Base-by-base conservation (phyloP, 208 protist genomes). In the Acanthamoeba royreba region DNA sequence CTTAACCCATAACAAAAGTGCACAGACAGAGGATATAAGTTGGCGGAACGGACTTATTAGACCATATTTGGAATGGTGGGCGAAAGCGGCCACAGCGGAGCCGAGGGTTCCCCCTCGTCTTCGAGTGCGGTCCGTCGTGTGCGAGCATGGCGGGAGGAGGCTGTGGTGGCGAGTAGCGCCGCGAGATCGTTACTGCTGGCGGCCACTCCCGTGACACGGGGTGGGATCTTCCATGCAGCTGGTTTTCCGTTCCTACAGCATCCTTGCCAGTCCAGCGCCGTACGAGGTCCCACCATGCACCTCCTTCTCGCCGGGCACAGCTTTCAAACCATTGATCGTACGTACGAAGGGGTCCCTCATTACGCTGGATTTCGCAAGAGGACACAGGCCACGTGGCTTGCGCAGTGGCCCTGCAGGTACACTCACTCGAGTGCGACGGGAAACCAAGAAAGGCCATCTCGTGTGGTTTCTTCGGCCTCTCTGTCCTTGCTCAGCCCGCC, bases 201-300 rank as follows among this genome's bases (percentile, higher is more conserved):
- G 66, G 66, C 38, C 66, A 77, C 19, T 40, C 40, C 66, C 58
- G n/a, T 77, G 0, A 40, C 33, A 40, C 28, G n/a, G n/a, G n/a
- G n/a, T n/a, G n/a, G 66, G 19, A 77, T 77, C 66, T 40, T 77
- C 38, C 66, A 45, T 28, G 35, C 66, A 77, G 66, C 66, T 77
- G 66, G 66, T 77, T 77, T 77, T 77, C 66, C 66, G 66, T 77
- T 77, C 66, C 66, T 77, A 77, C 38, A 77, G 66, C 66, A 45
- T 31, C 31, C n/a, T n/a, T n/a, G n/a, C n/a, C n/a, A 40, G 15
- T 28, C 66, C 66, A 11, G 66, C 17, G 38, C 66, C 45, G 66
- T 40, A 22, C 66, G 66, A 77, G 66, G 66, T 7, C 61, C 25
- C 5, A 28, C 55, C 9, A 31, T n/a, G n/a, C 33, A 45, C 66